Evolutionary conservation across 345 rosid genomes (phyloP).

Genomic region (Brassica juncea): DNA sequence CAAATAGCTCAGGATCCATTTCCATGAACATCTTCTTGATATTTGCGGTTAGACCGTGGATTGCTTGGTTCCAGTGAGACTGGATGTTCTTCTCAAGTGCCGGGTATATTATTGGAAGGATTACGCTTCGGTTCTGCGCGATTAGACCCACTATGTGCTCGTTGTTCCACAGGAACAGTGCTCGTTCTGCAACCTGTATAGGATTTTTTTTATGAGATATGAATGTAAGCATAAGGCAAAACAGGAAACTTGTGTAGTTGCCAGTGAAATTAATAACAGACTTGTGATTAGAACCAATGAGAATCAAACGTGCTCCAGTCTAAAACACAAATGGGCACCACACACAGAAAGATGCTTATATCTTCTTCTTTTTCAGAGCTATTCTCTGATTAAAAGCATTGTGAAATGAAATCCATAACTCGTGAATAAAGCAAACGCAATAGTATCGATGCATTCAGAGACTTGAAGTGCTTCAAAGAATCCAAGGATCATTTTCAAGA

Average conservation of each 20-base stretch:
- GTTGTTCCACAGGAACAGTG: conserved; percentile 88
- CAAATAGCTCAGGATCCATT: conserved; percentile 65
- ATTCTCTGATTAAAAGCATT: neutral
- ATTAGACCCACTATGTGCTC: conserved; percentile 80
- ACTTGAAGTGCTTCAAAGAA: conserved; percentile 6
- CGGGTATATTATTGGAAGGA: conserved; percentile 75
- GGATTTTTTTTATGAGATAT: neutral
- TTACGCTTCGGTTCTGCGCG: conserved; percentile 65
- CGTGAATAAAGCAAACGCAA: conserved; percentile 4
- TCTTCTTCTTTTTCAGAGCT: neutral
- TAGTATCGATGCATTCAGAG: neutral
- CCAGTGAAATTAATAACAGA: neutral
- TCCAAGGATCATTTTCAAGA: neutral
- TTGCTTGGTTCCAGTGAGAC: conserved; percentile 82
- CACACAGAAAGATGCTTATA: neutral
- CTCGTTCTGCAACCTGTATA: conserved; percentile 78
- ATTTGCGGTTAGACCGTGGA: conserved; percentile 70
- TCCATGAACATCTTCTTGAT: conserved; percentile 76
- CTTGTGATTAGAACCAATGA: neutral
- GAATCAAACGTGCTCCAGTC: conserved; percentile 4
- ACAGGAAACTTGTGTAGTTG: conserved; percentile 1
- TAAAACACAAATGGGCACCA: conserved; percentile 11
- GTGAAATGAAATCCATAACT: neutral
- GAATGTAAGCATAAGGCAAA: conserved; percentile 8
- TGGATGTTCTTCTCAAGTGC: conserved; percentile 69